Conservation (phyloP, 352 stramenopile species). For the Pythium chondricola region DNA sequence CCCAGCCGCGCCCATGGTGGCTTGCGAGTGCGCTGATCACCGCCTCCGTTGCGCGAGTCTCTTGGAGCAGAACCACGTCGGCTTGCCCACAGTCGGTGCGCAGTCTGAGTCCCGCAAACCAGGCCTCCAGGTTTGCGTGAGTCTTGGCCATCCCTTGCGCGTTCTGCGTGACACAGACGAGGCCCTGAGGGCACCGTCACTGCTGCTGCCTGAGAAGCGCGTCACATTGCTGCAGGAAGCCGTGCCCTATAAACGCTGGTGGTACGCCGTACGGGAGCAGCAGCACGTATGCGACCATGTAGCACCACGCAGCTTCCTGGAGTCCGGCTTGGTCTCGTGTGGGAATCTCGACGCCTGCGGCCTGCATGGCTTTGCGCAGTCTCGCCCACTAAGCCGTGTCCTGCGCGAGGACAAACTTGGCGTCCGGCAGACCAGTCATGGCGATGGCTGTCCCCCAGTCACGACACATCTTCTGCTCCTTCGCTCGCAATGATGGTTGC, state of each 20-base stretch:
- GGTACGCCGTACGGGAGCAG: not conserved
- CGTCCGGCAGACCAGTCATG: not conserved
- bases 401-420: not conserved
- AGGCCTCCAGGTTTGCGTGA: not conserved
- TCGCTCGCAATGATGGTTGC: not conserved
- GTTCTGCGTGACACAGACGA: conserved; percentile 9
- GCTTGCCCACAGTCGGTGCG: not conserved
- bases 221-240: conserved; percentile 2
- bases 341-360: not conserved
- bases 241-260: not conserved
- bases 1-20: conserved; percentile 3
- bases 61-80: conserved; percentile 3
- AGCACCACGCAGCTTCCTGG: not conserved
- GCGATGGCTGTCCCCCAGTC: not conserved
- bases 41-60: conserved; percentile 1
- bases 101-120: not conserved
- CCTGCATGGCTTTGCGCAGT: not conserved
- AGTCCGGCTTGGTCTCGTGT: not conserved
- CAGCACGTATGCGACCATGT: not conserved
- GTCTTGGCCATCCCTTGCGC: conserved; percentile 1
- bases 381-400: not conserved
- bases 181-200: not conserved
- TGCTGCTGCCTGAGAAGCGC: not conserved
- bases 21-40: not conserved
- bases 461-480: not conserved